phyloP scores from a whole-genome alignment of 2,329 filamentous ascomycete species.

The Colletotrichum noveboracense region DNA sequence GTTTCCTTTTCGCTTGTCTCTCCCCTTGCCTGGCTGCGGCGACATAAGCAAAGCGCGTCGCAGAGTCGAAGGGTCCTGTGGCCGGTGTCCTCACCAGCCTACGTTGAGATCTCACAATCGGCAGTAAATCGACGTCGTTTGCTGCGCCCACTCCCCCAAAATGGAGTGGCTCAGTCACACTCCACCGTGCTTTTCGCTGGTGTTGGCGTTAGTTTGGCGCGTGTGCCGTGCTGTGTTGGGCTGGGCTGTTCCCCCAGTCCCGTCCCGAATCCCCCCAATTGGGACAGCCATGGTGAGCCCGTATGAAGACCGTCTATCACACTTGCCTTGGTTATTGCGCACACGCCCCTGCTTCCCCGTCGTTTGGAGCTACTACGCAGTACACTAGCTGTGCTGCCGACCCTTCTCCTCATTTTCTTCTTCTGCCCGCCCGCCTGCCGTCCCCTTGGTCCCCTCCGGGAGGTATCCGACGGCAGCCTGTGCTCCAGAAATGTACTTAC shows the following conservation, averaged over 20 bases:
- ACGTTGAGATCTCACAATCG: slow-evolving; percentile 10
- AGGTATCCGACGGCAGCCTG: neutral
- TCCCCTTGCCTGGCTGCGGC: neutral
- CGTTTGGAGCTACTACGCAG: neutral
- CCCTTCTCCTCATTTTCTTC: neutral
- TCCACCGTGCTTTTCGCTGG: neutral
- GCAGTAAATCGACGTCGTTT: slow-evolving; percentile 9
- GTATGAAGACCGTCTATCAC: neutral
- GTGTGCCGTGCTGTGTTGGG: neutral
- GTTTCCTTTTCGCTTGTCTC: neutral
- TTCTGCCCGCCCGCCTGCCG: neutral
- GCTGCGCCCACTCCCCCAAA: neutral
- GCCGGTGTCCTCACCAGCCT: neutral
- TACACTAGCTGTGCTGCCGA: neutral
- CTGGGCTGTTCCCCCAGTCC: neutral
- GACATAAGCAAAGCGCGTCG: neutral
- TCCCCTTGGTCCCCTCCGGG: neutral
- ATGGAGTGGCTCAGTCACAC: neutral
- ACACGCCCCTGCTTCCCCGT: neutral
- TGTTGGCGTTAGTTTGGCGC: neutral
- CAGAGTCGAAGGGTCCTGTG: slow-evolving; percentile 13
- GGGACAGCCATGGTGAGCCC: neutral
- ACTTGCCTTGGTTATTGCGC: neutral
- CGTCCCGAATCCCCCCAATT: neutral
- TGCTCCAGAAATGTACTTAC: neutral